Evolutionary conservation across 805 yeast genomes (phyloP), one percentile per base, ranked within the genome.

Genomic region (Candida cerambycidarum): DNA sequence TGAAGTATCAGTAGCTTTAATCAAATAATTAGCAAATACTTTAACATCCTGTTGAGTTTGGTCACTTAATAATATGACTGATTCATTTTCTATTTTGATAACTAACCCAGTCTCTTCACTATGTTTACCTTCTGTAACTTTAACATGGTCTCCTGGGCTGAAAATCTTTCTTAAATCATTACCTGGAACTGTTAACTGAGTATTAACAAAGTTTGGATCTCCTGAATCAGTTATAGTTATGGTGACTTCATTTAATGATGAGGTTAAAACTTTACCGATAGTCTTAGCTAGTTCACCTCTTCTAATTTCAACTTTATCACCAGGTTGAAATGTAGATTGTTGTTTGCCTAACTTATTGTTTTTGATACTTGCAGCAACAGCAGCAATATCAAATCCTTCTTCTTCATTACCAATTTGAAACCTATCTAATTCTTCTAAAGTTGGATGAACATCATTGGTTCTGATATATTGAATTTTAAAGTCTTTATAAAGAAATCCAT

Each of bases 61-160:
- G 59, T 93, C 97, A 38, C 95, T 84, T 52, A 93, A 79, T 51
- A 93, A 75, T 0, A 95, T 87, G 18, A 90, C 97, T 47, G 89
- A 87, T 58, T 90, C 96, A 38, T 83, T 86, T 41, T 79, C 78
- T 17, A 88, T 79, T 52, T 81, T 76, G 32, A 93, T 89, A 39
- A 93, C 96, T 68, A 93, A 76, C 68, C 99, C 99, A 27, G 97
- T 89, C 58, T 90, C 97, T 57, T 92, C 97, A 41, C 81, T 73
- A 62, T 88, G 95, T 57, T 86, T 89, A 59, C 99, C 99, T 58
- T 83, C 87, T 29, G 86, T 78, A 24, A 92, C 93, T 44, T 95
- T 83, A 16, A 93, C 96, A 62, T 93, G 97, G 62, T 92, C 98
- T 74, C 99, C 99, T 32, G 88, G 81, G 41, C 76, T 67, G 64